Evolutionary conservation across 225 moss, liverwort and hornwort species (phyloP).

Genomic region (Pleurozium schreberi): DNA sequence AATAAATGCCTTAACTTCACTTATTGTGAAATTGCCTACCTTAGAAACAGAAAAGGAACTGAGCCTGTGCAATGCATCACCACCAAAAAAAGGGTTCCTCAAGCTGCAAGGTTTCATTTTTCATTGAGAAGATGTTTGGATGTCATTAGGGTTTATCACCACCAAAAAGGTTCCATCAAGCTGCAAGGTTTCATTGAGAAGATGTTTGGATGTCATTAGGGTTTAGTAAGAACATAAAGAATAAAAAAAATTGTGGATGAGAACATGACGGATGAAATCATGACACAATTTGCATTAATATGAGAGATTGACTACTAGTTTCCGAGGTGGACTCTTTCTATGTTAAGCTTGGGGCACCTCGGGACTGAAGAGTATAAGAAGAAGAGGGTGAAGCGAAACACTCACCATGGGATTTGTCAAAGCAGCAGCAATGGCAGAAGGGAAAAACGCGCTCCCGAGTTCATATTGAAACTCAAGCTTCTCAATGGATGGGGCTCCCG

Average conservation of each 20-base stretch:
- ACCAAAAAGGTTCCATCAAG: not conserved
- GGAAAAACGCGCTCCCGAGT: conserved; percentile 55
- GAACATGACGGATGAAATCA: not conserved
- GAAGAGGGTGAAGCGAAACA: not conserved
- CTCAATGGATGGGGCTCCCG: conserved; percentile 52
- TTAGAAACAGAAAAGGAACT: too few species aligned
- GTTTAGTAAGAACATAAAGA: not conserved
- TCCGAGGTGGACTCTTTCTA: not conserved
- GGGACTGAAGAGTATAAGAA: not conserved
- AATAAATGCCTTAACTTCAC: too few species aligned
- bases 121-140: not conserved
- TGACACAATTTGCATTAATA: not conserved
- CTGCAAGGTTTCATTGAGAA: not conserved
- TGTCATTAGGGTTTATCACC: not conserved
- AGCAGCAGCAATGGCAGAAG: conserved; percentile 55
- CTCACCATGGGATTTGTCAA: conserved; percentile 76
- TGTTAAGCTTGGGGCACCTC: not conserved
- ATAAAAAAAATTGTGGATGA: not conserved
- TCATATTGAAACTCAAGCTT: conserved; percentile 59
- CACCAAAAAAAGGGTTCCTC: not conserved
- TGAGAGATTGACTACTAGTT: not conserved
- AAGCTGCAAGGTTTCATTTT: not conserved
- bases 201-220: not conserved
- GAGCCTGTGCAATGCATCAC: not conserved
- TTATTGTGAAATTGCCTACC: too few species aligned